Conservation (phyloP, 768 basidiomycete species). For the Galerina sulciceps region DNA sequence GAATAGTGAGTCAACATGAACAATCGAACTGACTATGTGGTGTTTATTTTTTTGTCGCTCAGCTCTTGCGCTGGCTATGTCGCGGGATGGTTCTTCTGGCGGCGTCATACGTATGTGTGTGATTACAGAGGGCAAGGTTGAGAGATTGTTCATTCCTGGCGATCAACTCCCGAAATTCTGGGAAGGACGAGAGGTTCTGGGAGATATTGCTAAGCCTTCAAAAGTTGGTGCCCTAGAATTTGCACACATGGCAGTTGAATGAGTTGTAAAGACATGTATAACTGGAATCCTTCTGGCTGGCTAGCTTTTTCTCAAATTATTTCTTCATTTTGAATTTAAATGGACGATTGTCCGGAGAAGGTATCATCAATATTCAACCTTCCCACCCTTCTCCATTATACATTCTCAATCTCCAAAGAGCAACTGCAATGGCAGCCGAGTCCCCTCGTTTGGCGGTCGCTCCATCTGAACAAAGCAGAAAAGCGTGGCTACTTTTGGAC, state of each 20-base stretch:
- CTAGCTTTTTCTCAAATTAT: neutral
- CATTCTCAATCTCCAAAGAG: conserved; percentile 81
- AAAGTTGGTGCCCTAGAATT: conserved; percentile 33
- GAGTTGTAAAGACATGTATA: conserved; percentile 27
- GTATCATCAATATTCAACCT: neutral
- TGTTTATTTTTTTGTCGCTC: neutral
- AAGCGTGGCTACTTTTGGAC: conserved; percentile 67
- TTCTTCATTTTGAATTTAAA: no score
- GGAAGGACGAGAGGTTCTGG: conserved; percentile 80
- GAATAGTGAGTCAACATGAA: conserved; percentile 71
- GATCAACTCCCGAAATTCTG: conserved; percentile 89
- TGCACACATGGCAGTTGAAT: conserved; percentile 53
- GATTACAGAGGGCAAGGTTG: conserved; percentile 90
- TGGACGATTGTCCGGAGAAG: no score
- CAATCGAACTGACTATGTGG: conserved; percentile 2
- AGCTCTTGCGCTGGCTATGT: conserved; percentile 96
- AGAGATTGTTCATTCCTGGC: conserved; percentile 91
- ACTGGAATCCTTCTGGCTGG: neutral
- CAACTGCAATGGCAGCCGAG: conserved; percentile 64
- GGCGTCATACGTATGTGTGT: conserved; percentile 98
- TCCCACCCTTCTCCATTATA: conserved; percentile 67
- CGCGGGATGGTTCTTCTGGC: conserved; percentile 96
- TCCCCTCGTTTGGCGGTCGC: conserved; percentile 59
- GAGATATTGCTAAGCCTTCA: conserved; percentile 29
- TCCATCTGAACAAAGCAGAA: conserved; percentile 60